A percentile compares a stretch with the other conserved stretches of the same genome.
Evolutionary conservation across 306 rosid species (phyloP).

Genomic region (Glycine soja): DNA sequence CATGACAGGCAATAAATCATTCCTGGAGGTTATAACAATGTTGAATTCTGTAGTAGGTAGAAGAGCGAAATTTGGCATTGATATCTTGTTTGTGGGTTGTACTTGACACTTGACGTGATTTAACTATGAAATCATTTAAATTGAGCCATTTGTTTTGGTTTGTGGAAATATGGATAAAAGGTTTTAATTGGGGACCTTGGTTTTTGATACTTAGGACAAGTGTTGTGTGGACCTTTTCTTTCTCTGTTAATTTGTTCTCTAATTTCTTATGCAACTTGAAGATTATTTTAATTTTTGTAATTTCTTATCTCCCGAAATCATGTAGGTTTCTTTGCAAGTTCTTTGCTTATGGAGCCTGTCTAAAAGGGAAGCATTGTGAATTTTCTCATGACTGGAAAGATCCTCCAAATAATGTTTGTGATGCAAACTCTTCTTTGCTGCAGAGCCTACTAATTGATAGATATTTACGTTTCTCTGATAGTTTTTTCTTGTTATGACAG

Average conservation of each 20-base stretch:
- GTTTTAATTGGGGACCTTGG: slow-evolving; percentile 28
- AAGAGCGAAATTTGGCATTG: slow-evolving; percentile 29
- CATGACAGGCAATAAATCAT: not conserved
- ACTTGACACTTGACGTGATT: not conserved
- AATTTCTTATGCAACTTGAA: slow-evolving; percentile 31
- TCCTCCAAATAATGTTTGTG: slow-evolving; percentile 80
- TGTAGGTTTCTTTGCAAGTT: slow-evolving; percentile 94
- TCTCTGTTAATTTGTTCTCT: slow-evolving; percentile 14
- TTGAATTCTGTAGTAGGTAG: not conserved
- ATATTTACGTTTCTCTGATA: slow-evolving; percentile 32
- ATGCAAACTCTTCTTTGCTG: slow-evolving; percentile 39
- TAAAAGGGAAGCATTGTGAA: slow-evolving; percentile 97
- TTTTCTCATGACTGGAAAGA: slow-evolving; percentile 95
- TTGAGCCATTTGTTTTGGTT: not conserved
- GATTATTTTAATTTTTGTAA: slow-evolving; percentile 15
- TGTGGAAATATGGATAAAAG: slow-evolving; percentile 7
- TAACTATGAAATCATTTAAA: slow-evolving; percentile 26
- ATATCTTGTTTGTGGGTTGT: slow-evolving; percentile 22
- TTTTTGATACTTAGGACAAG: slow-evolving; percentile 31
- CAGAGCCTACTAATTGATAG: slow-evolving; percentile 3
- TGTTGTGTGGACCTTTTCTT: not conserved
- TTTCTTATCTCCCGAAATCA: slow-evolving; percentile 35
- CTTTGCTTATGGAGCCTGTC: slow-evolving; percentile 94
- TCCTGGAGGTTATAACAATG: slow-evolving; percentile 26
- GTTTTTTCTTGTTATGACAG: slow-evolving; percentile 24